phyloP scores from a whole-genome alignment of 2,329 filamentous ascomycete genomes.

The Nemania sp. region DNA sequence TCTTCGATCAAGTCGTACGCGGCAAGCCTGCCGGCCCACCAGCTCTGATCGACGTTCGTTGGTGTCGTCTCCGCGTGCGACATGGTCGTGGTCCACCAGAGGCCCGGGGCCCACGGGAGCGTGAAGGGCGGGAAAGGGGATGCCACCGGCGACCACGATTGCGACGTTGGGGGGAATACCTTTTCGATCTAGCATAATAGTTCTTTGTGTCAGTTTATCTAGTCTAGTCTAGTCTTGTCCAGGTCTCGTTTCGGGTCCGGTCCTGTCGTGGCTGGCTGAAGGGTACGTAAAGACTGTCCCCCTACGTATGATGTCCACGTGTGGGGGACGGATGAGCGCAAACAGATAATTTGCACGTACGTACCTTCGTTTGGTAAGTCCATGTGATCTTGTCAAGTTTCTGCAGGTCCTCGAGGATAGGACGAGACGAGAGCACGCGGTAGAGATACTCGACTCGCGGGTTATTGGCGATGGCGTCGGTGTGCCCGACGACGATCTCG shows the following conservation, averaged over 20 bases:
- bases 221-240: not conserved
- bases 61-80: slow-evolving; percentile 30
- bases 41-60: slow-evolving; percentile 34
- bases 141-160: slow-evolving; percentile 22
- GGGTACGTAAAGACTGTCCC: too few relatives aligned
- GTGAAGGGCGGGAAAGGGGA: slow-evolving; percentile 28
- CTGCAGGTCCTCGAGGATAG: slow-evolving; percentile 9
- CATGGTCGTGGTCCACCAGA: slow-evolving; percentile 37
- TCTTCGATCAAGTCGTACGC: slow-evolving; percentile 31
- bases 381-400: slow-evolving; percentile 4
- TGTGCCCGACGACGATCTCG: too few relatives aligned
- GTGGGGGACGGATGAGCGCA: too few relatives aligned
- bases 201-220: slow-evolving; percentile 10
- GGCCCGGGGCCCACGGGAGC: slow-evolving; percentile 26
- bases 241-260: too few relatives aligned
- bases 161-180: slow-evolving; percentile 31
- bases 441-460: slow-evolving; percentile 15
- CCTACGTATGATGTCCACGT: too few relatives aligned
- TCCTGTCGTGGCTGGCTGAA: too few relatives aligned
- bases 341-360: not conserved
- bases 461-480: not conserved
- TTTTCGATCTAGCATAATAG: slow-evolving; percentile 30
- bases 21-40: slow-evolving; percentile 34
- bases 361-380: slow-evolving; percentile 16
- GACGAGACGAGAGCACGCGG: slow-evolving; percentile 13